phyloP scores from a whole-genome alignment of 306 rosid species.

The Luffa aegyptiaca region DNA sequence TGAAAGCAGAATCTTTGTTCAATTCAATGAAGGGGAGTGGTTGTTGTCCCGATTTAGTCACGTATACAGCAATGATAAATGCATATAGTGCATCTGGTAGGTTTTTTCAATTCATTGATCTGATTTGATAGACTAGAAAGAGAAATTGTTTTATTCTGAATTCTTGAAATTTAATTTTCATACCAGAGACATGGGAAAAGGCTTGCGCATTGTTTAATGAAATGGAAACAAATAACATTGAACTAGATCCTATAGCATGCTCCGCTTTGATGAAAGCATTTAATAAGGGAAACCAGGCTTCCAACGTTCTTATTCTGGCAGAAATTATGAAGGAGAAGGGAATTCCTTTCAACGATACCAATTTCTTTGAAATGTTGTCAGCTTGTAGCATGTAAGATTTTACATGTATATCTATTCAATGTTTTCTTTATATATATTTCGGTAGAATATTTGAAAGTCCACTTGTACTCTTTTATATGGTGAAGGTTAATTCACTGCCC shows the following conservation, averaged over 20 bases:
- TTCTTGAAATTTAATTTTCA: constrained; percentile 5
- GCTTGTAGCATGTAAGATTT: constrained; percentile 86
- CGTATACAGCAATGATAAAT: constrained; percentile 79
- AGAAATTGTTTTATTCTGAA: constrained; percentile 13
- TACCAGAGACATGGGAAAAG: constrained; percentile 76
- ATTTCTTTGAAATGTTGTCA: constrained; percentile 73
- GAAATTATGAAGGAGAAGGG: constrained; percentile 65
- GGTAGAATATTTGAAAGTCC: not conserved
- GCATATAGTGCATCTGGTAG: constrained; percentile 66
- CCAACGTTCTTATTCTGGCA: constrained; percentile 65
- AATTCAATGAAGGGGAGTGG: constrained; percentile 53
- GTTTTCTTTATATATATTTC: not conserved
- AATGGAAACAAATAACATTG: constrained; percentile 52
- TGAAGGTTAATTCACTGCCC: not conserved
- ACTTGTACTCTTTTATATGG: not conserved
- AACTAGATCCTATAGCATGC: constrained; percentile 69
- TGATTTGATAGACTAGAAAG: constrained; percentile 11
- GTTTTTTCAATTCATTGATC: constrained; percentile 9
- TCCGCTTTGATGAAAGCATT: constrained; percentile 80
- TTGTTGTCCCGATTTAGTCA: constrained; percentile 57
- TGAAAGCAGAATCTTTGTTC: constrained; percentile 71
- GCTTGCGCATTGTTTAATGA: constrained; percentile 58
- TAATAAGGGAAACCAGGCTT: constrained; percentile 74
- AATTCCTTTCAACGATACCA: constrained; percentile 63
- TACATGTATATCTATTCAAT: not conserved